Evolutionary conservation across 192 early-diverging fungal species (phyloP).

Genomic region (Backusella liffmaniae): DNA sequence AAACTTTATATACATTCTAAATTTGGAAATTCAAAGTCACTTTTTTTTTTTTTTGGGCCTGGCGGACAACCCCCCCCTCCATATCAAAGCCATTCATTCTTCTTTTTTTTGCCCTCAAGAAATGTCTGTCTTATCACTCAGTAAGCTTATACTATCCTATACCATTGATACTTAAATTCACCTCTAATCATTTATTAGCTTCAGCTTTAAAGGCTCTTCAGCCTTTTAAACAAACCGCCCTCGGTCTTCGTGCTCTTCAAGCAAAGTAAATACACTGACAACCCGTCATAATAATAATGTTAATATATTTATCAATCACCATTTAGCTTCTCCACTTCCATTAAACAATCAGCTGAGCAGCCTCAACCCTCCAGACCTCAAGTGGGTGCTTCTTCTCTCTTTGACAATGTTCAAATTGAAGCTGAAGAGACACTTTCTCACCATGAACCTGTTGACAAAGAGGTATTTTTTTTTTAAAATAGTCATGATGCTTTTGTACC

Average conservation of each 20-base stretch:
- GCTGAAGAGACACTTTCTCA: constrained; percentile 27
- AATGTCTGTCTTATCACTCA: constrained; percentile 16
- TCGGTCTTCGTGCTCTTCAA: constrained; percentile 9
- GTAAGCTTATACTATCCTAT: background rate
- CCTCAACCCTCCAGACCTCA: constrained; percentile 27
- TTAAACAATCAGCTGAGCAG: constrained; percentile 22
- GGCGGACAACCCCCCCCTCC: background rate
- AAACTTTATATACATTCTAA: background rate
- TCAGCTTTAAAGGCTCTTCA: constrained; percentile 27
- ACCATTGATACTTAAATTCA: background rate
- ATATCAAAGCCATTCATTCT: background rate
- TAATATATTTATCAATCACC: background rate
- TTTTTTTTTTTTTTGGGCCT: background rate
- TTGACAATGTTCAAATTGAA: constrained; percentile 33
- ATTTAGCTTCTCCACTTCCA: constrained; percentile 23
- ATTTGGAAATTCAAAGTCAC: background rate
- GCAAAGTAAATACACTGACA: background rate
- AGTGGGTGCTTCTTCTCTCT: constrained; percentile 40
- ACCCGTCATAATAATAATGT: background rate
- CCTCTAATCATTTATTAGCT: background rate
- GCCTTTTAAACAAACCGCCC: constrained; percentile 14
- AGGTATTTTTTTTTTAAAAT: constrained; percentile 37
- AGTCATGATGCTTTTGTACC: too few species aligned
- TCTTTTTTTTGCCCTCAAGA: background rate
- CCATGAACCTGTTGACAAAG: constrained; percentile 49